Conservation (phyloP, 306 rosid species). For the Sechiopsis laciniata region DNA sequence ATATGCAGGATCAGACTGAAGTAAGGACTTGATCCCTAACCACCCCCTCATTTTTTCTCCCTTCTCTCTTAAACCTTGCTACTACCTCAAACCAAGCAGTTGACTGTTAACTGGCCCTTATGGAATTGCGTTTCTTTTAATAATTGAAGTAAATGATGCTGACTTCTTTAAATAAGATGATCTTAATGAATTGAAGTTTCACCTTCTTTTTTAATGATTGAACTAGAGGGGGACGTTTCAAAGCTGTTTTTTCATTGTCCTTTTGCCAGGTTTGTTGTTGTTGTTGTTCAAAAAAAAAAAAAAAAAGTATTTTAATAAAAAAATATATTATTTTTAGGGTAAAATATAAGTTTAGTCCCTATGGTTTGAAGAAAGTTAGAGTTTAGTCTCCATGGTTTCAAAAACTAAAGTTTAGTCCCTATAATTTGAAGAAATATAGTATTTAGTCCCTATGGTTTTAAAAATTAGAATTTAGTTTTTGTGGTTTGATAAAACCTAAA, state of each 20-base stretch:
- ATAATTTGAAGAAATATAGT: no score
- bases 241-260: not conserved
- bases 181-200: not conserved
- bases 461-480: no score
- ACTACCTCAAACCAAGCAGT: not conserved
- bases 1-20: not conserved
- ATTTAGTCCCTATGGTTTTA: no score
- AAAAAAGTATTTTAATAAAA: no score
- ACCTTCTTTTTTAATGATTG: not conserved
- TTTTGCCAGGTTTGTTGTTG: not conserved
- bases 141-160: not conserved
- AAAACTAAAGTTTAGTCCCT: no score
- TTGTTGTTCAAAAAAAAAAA: no score
- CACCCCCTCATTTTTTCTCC: not conserved
- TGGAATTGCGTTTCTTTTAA: not conserved
- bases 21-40: not conserved
- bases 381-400: no score
- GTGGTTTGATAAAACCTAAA: no score
- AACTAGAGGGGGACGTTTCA: not conserved
- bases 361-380: no score
- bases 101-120: not conserved
- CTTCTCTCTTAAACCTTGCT: not conserved
- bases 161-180: not conserved
- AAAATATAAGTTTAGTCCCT: no score
- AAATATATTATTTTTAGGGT: no score